Conservation (phyloP, 331 rosid species). For the Phaseolus coccineus region DNA sequence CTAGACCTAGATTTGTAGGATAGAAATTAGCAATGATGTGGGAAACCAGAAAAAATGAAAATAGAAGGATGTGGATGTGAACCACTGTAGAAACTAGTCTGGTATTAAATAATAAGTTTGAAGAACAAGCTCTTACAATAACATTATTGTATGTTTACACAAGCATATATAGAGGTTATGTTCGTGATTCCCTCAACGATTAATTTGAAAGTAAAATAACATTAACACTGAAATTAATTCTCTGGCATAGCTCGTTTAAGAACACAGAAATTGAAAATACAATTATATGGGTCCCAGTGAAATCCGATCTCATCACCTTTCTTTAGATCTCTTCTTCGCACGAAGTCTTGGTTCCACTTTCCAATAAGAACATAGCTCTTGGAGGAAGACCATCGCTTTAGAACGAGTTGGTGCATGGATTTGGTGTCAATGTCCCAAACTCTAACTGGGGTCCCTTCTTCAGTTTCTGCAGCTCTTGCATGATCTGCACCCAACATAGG, state of each 20-base stretch:
- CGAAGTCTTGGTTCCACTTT: constrained; percentile 57
- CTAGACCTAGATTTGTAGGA: neutral
- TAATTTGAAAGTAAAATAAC: neutral
- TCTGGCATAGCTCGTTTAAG: constrained; percentile 39
- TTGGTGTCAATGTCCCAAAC: constrained; percentile 55
- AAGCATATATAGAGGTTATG: neutral
- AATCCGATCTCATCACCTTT: constrained; percentile 56
- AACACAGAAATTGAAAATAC: constrained; percentile 50
- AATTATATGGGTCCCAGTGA: constrained; percentile 54
- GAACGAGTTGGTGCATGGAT: constrained; percentile 51
- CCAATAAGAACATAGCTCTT: constrained; percentile 59
- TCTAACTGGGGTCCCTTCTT: constrained; percentile 45
- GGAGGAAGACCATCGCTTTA: constrained; percentile 55
- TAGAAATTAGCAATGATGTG: neutral
- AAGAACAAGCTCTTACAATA: constrained; percentile 21
- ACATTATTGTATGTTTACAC: constrained; percentile 8
- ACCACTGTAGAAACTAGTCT: neutral
- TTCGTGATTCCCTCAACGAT: neutral
- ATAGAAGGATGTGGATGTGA: neutral
- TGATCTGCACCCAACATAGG: constrained; percentile 49
- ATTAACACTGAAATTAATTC: neutral
- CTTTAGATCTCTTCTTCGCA: constrained; percentile 47
- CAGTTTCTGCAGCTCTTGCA: constrained; percentile 44
- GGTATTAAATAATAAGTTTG: neutral
- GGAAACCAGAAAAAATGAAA: neutral